Evolutionary conservation across 352 stramenopile genomes (phyloP).

Genomic region (Pythium rishiriense): DNA sequence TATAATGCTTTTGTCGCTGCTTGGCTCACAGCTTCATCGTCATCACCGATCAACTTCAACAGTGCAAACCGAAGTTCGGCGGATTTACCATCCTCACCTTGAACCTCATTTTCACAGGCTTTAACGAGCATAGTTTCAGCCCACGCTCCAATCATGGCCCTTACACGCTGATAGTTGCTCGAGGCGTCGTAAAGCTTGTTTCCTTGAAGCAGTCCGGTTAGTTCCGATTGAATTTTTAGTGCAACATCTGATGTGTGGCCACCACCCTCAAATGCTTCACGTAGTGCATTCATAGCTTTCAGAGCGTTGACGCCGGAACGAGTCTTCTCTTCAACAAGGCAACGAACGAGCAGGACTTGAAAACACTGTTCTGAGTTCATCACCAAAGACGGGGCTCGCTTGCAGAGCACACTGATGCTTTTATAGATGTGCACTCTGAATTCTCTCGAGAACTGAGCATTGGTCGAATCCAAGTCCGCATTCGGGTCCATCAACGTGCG

Average conservation of each 20-base stretch:
- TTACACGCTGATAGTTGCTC: constrained; percentile 68
- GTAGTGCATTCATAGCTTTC: constrained; percentile 59
- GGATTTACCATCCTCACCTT: constrained; percentile 17
- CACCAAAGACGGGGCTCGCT: constrained; percentile 41
- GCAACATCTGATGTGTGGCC: constrained; percentile 30
- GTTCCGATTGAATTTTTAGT: constrained; percentile 45
- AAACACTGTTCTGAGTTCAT: constrained; percentile 63
- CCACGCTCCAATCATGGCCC: constrained; percentile 60
- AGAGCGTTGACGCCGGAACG: constrained; percentile 58
- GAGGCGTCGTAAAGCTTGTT: constrained; percentile 57
- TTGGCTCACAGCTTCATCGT: constrained; percentile 22
- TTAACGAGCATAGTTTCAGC: constrained; percentile 38
- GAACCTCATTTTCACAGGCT: constrained; percentile 16
- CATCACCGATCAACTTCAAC: constrained; percentile 38
- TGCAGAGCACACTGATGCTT: constrained; percentile 45
- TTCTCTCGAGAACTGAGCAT: constrained; percentile 44
- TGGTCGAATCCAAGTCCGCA: constrained; percentile 45
- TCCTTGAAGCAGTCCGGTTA: constrained; percentile 54
- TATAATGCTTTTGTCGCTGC: constrained; percentile 22
- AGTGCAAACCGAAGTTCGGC: constrained; percentile 59
- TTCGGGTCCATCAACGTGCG: constrained; percentile 64
- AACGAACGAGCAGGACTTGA: constrained; percentile 70
- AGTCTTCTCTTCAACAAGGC: constrained; percentile 53
- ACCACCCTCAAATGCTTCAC: constrained; percentile 37
- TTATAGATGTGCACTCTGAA: constrained; percentile 73